Base-by-base conservation (phyloP, 192 early-diverging fungal species). In the Backusella westeae region DNA sequence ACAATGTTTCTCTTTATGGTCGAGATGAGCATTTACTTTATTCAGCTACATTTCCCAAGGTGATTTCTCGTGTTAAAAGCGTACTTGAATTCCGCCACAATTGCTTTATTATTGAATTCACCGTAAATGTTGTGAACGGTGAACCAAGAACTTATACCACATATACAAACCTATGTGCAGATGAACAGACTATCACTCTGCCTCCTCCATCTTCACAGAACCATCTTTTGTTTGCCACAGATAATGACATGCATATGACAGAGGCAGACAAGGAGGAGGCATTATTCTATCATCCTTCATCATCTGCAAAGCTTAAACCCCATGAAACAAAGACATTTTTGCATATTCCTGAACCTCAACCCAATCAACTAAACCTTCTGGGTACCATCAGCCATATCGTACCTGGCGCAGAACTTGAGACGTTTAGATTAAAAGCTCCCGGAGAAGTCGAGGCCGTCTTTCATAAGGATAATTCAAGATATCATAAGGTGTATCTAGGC, bases 251-350 rank as follows among this genome's bases (percentile, higher is more conserved):
- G 38, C 72, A 78, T 6, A 73, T 75, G 4, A 56, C 74, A 32
- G 52, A 85, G 26, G 78, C 79, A 32, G 74, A 81, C 15, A 52
- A 75, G 10, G 63, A 73, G 12, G 77, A 74, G 0, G 56, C 56
- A 29, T 29, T 63, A 23, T 88, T 85, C 59, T 85, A 82, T 46
- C 77, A 67, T 3, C 78, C 85, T 19, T 72, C 82, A 5, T 72
- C 87, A 0, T 69, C 74, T 2, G 74, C 80, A 68, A 49, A 53
- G 1, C 34, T 88, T 12, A 70, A 78, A 21, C 7, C 78, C 0
- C 85, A 80, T 67, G 84, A 88, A 69, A 85, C 85, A n/a, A 76
- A 72, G 32, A 80, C 79, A 3, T 80, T 83, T 49, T 23, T 77
- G 26, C 75, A 80, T 66, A 80, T 83, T 19, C 82, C 82, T n/a